Evolutionary conservation across 31 red algal species (phyloP).

Genomic region (Pterothamnion heteromorphum): DNA sequence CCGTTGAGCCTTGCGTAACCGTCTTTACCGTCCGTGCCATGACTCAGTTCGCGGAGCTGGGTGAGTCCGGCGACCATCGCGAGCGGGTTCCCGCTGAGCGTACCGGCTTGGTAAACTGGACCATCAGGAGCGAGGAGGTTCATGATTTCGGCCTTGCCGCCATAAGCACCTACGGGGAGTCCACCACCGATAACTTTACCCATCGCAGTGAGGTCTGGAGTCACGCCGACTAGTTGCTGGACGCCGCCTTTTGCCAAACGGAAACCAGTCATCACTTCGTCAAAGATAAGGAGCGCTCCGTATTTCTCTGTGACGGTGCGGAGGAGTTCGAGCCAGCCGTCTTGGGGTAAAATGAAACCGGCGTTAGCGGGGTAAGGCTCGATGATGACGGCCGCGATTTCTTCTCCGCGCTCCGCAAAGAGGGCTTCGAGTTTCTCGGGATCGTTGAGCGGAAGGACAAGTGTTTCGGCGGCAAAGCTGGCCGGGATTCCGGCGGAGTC

Average conservation of each 20-base stretch:
- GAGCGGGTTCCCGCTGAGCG: constrained; percentile 92
- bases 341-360: constrained; percentile 89
- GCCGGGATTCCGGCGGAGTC: constrained; percentile 94
- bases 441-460: constrained; percentile 88
- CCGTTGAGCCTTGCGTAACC: constrained; percentile 92
- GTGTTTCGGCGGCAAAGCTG: constrained; percentile 72
- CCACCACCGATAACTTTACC: constrained; percentile 99
- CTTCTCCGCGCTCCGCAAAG: constrained; percentile 74
- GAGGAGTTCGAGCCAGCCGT: constrained; percentile 78
- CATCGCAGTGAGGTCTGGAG: constrained; percentile 94
- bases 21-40: constrained; percentile 74
- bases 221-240: constrained; percentile 85
- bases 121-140: constrained; percentile 95
- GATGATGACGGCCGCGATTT: constrained; percentile 97
- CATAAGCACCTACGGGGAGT: constrained; percentile 96
- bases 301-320: constrained; percentile 77
- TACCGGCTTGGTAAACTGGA: constrained; percentile 99
- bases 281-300: constrained; percentile 94
- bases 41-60: constrained; percentile 96
- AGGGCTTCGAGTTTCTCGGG: constrained; percentile 72
- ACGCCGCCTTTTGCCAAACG: constrained; percentile 89
- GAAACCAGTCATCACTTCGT: constrained; percentile 99
- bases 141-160: constrained; percentile 97
- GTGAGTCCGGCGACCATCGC: constrained; percentile 99
- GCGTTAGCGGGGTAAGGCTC: constrained; percentile 97